These are phyloP conservation scores for Syzygium syzygioides DNA, from an alignment of 441 rosid genomes.

Conservation along the genomic window DNA sequence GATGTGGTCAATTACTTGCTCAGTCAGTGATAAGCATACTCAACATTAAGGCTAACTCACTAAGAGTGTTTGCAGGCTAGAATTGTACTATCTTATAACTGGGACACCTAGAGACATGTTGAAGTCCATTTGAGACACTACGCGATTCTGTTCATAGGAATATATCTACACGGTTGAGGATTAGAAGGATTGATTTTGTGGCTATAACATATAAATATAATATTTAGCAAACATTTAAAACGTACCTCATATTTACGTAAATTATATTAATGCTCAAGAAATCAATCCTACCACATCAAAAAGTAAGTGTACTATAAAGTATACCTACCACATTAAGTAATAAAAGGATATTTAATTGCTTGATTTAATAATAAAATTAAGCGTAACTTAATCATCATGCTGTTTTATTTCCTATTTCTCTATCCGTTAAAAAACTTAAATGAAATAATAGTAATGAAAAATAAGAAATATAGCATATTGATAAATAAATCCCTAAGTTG, in stretches of 20 bases:
- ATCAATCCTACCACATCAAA: neutral
- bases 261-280: neutral
- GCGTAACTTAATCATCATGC: neutral
- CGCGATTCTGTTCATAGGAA: neutral
- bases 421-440: neutral
- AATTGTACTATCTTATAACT: fast-evolving
- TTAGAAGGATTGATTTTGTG: neutral
- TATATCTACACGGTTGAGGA: neutral
- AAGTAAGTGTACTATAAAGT: neutral
- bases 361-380: neutral
- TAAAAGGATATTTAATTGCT: neutral
- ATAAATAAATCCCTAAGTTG: neutral
- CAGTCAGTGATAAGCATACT: fast-evolving
- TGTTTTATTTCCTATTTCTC: neutral
- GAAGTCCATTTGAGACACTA: neutral
- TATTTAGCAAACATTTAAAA: neutral
- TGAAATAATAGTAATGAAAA: neutral
- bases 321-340: neutral
- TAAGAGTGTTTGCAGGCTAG: neutral
- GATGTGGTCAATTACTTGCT: neutral
- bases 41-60: neutral
- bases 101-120: neutral
- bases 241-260: neutral
- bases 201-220: neutral
- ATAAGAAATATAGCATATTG: neutral